A percentile compares a stretch with the other conserved stretches of the same genome.
Evolutionary conservation across 2,329 filamentous ascomycete species (phyloP).

Genomic region (Corniculantispora saksenae): DNA sequence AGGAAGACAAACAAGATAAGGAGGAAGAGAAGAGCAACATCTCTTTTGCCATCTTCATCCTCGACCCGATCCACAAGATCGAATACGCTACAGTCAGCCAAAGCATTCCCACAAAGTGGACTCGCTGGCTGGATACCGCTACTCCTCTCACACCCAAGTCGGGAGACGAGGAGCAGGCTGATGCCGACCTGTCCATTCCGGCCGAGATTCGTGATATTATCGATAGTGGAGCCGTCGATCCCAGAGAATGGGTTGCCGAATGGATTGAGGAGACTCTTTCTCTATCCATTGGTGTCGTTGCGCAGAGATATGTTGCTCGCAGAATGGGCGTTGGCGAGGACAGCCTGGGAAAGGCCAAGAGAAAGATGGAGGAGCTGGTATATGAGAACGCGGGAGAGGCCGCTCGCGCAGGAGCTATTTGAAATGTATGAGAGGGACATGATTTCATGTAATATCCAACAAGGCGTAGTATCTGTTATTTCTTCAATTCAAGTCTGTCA

Average conservation of each 20-base stretch:
- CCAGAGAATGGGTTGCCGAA: constrained; percentile 94
- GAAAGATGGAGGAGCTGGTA: constrained; percentile 56
- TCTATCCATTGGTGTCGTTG: constrained; percentile 79
- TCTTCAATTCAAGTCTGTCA: not conserved
- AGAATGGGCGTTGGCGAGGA: constrained; percentile 95
- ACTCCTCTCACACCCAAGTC: constrained; percentile 55
- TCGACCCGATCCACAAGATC: constrained; percentile 90
- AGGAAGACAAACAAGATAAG: constrained; percentile 53
- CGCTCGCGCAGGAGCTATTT: constrained; percentile 59
- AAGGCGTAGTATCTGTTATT: constrained; percentile 14
- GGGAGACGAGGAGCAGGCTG: constrained; percentile 47
- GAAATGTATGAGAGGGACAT: constrained; percentile 19
- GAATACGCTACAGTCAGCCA: constrained; percentile 84
- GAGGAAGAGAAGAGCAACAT: constrained; percentile 62
- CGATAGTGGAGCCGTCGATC: constrained; percentile 74
- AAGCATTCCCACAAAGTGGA: constrained; percentile 80
- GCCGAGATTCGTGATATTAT: constrained; percentile 88
- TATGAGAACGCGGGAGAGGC: constrained; percentile 60
- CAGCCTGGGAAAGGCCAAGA: constrained; percentile 62
- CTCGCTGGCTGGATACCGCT: constrained; percentile 84
- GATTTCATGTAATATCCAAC: constrained; percentile 7
- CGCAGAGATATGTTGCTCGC: constrained; percentile 90
- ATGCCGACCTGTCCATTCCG: constrained; percentile 52
- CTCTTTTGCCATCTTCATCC: constrained; percentile 75
- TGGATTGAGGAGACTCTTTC: constrained; percentile 90